Evolutionary conservation across 495 filamentous ascomycete genomes (phyloP), one percentile per base, ranked within the genome.

Genomic region (Aspergillus campestris): DNA sequence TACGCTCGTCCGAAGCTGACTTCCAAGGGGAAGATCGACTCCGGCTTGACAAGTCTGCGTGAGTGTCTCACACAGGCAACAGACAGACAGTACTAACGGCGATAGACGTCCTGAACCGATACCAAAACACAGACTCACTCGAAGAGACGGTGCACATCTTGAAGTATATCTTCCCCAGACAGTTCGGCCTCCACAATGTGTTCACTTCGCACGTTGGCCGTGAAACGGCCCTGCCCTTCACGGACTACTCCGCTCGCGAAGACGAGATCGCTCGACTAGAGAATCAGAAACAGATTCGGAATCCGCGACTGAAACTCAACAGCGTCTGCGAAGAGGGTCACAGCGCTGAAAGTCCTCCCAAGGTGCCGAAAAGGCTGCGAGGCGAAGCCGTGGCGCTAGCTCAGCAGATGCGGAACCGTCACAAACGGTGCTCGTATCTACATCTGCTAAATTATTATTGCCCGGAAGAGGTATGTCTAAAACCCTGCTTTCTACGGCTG

Each of bases 91-190:
- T 33, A 8, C 12, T 55, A 29, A 53, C 3, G 10, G 31, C 38
- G 46, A 18, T 54, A 96, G 89, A 98, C 66, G 84, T 90, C 1
- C 65, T 98, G 12, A 95, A 90, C 61, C 83, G 89, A 1, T 86
- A 77, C 55, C 65, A 74, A 0, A 65, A 77, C 31, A 43, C 59
- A 5, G 55, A 67, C 6, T 72, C 76, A 40, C 30, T 57, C 29
- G 46, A 41, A 10, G 73, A 84, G 41, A 85, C 80, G 0, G 55
- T 82, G 6, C 87, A 84, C 47, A 65, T 96, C 24, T 78, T 95
- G 78, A 89, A 87, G 66, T 91, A 98, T 61, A 81, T 98, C 1
- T 98, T 98, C 51, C 92, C 92, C 29, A 74, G 84, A 13, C 89
- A 97, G 59, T 96, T 94, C 57, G 79, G 80, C 3, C 67, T 98